A percentile compares a stretch with the other conserved stretches of the same genome.
Evolutionary conservation across 2,329 filamentous ascomycete genomes (phyloP).

Genomic region (Hysterium pulicare): DNA sequence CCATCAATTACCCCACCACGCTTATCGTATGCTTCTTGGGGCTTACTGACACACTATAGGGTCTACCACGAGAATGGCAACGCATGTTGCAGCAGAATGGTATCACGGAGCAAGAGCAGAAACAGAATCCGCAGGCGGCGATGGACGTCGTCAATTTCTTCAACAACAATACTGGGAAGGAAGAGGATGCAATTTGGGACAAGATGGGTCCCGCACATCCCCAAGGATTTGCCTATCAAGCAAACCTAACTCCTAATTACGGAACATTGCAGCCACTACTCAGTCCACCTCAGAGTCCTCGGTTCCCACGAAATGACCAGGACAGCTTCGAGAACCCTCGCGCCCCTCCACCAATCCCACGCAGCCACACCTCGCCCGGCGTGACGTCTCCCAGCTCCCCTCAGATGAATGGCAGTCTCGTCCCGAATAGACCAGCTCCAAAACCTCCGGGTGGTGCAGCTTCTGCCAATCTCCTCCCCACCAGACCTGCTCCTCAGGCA

Average conservation of each 20-base stretch:
- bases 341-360: constrained; percentile 83
- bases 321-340: constrained; percentile 97
- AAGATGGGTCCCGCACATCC: constrained; percentile 89
- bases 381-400: constrained; percentile 43
- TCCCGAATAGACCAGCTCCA: constrained; percentile 82
- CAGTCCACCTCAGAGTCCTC: constrained; percentile 78
- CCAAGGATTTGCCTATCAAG: constrained; percentile 42
- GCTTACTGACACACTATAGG: constrained; percentile 51
- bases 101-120: constrained; percentile 92
- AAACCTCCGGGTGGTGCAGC: constrained; percentile 65
- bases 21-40: constrained; percentile 1
- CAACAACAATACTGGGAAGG: constrained; percentile 83
- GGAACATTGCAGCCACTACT: constrained; percentile 54
- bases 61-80: constrained; percentile 97
- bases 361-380: constrained; percentile 38
- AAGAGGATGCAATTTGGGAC: constrained; percentile 82
- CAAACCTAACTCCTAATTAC: constrained; percentile 27
- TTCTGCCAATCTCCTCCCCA: constrained; percentile 49
- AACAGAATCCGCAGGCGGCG: constrained; percentile 92
- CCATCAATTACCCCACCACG: constrained; percentile 1
- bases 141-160: constrained; percentile 96
- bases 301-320: constrained; percentile 84
- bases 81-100: constrained; percentile 91
- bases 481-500: constrained; percentile 55
- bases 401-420: constrained; percentile 50